Conservation (phyloP, 805 yeast species). For the Cyberlindnera japonica region DNA sequence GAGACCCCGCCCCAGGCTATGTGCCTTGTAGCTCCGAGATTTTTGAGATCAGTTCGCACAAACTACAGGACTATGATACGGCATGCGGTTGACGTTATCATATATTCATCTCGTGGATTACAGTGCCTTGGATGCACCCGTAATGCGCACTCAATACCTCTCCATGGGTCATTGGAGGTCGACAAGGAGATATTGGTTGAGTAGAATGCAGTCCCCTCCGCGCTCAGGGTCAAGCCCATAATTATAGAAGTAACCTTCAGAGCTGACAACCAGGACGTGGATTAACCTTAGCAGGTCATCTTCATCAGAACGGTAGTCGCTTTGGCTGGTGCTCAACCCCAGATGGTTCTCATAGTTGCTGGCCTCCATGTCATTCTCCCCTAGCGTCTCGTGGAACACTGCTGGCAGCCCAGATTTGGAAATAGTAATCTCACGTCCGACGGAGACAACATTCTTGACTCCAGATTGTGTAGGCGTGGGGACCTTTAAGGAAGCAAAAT, state of each 20-base stretch:
- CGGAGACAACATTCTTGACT: constrained; percentile 46
- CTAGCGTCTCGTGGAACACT: constrained; percentile 15
- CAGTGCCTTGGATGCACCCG: no score
- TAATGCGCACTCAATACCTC: no score
- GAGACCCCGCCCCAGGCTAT: no score
- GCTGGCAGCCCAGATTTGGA: constrained; percentile 24
- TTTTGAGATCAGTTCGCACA: no score
- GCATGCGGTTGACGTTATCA: no score
- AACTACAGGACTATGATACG: no score
- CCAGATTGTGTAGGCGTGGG: constrained; percentile 55
- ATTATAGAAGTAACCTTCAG: constrained; percentile 76
- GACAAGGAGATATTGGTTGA: constrained; percentile 61
- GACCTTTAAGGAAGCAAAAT: constrained; percentile 83
- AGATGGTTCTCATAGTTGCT: background rate
- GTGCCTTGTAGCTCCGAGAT: no score
- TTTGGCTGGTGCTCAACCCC: background rate
- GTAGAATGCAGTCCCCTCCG: constrained; percentile 88
- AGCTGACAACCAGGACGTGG: constrained; percentile 69
- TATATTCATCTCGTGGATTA: no score
- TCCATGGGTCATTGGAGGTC: constrained; percentile 15
- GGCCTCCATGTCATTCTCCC: background rate
- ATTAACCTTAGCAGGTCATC: constrained; percentile 31
- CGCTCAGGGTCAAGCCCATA: constrained; percentile 80
- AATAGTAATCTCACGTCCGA: constrained; percentile 33
- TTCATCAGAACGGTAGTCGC: constrained; percentile 9